Percentiles rank a stretch among this genome's conserved stretches.
phyloP scores from a whole-genome alignment of 257 asterid species.

The Nicotiana attenuata region DNA sequence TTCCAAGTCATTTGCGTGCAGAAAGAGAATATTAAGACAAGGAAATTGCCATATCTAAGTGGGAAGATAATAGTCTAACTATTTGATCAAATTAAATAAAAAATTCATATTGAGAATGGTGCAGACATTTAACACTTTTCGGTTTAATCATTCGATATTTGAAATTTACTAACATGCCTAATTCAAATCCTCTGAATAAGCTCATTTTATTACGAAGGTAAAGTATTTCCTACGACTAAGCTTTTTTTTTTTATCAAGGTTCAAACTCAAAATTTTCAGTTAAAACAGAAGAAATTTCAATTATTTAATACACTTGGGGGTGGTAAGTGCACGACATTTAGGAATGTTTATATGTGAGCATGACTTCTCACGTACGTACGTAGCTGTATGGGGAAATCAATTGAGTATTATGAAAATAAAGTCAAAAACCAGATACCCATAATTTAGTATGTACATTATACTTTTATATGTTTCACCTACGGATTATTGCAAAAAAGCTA shows the following conservation, averaged over 20 bases:
- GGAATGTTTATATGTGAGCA: not conserved
- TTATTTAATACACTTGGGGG: too few relatives aligned
- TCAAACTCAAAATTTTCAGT: not conserved
- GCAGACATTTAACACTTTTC: not conserved
- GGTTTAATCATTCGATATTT: not conserved
- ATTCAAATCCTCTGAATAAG: too few relatives aligned
- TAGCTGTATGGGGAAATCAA: conserved; percentile 5
- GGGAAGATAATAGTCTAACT: not conserved
- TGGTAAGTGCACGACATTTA: not conserved
- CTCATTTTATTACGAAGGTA: too few relatives aligned
- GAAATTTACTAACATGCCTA: too few relatives aligned
- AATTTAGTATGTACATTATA: not conserved
- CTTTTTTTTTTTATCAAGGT: not conserved
- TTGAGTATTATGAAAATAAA: not conserved
- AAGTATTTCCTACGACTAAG: too few relatives aligned
- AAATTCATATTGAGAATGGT: conserved; percentile 14
- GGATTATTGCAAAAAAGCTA: not conserved
- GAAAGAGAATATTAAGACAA: not conserved
- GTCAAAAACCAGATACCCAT: not conserved
- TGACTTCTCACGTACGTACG: not conserved
- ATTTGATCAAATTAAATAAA: not conserved
- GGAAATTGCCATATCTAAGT: not conserved
- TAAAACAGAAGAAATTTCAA: too few relatives aligned
- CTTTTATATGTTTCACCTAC: conserved; percentile 3
- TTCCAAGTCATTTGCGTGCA: conserved; percentile 10